A percentile compares a stretch with the other conserved stretches of the same genome.
phyloP scores from a whole-genome alignment of 2,329 filamentous ascomycete genomes.

The Aspergillus hiratsukae region DNA sequence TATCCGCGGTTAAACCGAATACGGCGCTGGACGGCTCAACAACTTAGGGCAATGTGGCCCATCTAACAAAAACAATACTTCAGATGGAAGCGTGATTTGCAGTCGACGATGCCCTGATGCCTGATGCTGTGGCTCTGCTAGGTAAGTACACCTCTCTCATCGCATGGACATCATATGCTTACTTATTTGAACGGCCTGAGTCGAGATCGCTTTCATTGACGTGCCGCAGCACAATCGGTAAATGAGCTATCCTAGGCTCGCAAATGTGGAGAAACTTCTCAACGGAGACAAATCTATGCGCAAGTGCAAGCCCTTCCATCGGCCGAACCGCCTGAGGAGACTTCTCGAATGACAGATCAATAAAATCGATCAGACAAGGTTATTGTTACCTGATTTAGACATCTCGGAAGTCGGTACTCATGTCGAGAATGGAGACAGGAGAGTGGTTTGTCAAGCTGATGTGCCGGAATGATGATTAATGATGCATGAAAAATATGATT shows the following conservation, averaged over 20 bases:
- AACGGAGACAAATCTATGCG: not conserved
- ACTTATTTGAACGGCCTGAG: too few species aligned
- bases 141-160: too few species aligned
- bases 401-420: not conserved
- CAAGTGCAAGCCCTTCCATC: not conserved
- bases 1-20: not conserved
- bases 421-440: not conserved
- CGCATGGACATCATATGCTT: too few species aligned
- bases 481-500: not conserved
- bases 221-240: not conserved
- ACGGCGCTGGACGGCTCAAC: not conserved
- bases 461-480: not conserved
- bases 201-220: not conserved
- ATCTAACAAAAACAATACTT: not conserved
- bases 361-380: not conserved
- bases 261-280: not conserved
- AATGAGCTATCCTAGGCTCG: not conserved
- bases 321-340: not conserved
- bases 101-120: not conserved
- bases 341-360: not conserved
- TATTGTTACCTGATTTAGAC: not conserved
- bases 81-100: not conserved
- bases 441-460: not conserved
- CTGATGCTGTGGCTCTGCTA: not conserved
- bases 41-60: not conserved